These are phyloP conservation scores for Plectranthus barbatus DNA, from an alignment of 257 asterid genomes.

Conservation along the genomic window DNA sequence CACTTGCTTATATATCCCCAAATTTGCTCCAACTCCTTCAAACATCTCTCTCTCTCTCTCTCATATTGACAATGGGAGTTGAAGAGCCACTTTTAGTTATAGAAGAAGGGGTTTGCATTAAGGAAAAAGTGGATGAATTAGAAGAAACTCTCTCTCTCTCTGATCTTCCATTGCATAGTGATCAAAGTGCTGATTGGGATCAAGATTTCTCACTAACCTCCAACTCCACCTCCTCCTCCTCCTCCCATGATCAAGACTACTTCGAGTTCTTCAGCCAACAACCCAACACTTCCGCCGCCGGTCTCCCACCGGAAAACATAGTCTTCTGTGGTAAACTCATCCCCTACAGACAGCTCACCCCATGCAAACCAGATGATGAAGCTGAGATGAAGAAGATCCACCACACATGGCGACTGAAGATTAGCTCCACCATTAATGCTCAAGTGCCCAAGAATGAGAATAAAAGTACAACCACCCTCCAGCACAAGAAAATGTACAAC, in stretches of 20 bases:
- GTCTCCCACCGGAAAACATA: slow-evolving; percentile 28
- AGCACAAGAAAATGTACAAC: slow-evolving; percentile 5
- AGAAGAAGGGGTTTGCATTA: not conserved
- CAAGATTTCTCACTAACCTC: slow-evolving; percentile 25
- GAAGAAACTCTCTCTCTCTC: slow-evolving; percentile 59
- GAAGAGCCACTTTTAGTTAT: slow-evolving; percentile 9
- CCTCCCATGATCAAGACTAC: slow-evolving; percentile 22
- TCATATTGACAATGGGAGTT: not conserved
- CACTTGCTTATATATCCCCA: not conserved
- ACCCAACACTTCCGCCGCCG: not conserved
- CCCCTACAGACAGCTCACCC: slow-evolving; percentile 16
- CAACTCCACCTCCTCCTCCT: slow-evolving; percentile 14
- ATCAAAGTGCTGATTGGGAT: slow-evolving; percentile 26
- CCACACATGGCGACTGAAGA: too few relatives aligned
- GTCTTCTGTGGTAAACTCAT: slow-evolving; percentile 57
- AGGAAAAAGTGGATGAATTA: slow-evolving; percentile 17
- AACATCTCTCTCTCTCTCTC: not conserved
- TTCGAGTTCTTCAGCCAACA: slow-evolving; percentile 31
- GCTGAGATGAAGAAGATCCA: too few relatives aligned
- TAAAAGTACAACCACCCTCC: slow-evolving; percentile 4
- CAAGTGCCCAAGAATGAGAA: not conserved
- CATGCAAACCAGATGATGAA: too few relatives aligned
- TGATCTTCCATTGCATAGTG: slow-evolving; percentile 39
- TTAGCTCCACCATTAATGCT: too few relatives aligned
- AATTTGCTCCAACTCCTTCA: not conserved